Evolutionary conservation across 2,329 filamentous ascomycete species (phyloP), one percentile per base, ranked within the genome.

Genomic region (Exophiala xenobiotica): DNA sequence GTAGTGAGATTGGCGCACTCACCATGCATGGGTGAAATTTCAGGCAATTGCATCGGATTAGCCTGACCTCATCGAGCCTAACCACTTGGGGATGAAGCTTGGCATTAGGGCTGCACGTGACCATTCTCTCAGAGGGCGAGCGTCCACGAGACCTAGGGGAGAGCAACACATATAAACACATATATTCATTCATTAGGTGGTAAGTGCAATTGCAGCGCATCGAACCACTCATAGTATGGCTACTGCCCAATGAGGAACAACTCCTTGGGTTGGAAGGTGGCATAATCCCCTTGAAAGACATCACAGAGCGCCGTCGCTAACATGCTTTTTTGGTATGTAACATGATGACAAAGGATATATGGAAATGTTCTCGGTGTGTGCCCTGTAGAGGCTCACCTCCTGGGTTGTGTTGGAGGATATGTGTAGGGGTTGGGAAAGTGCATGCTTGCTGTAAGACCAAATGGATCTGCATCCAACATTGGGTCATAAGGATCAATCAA

Each of bases 371-470:
- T 35, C 27, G 12, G 22, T 46, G n/a, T 12, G 26, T 37, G 8
- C 18, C 24, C 19, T 22, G 27, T 12, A 16, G 14, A 20, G n/a
- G 6, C 24, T 56, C 49, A 60, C 41, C 57, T 51, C 39, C 58
- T 45, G 14, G 46, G 16, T 18, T 59, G 58, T 18, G 38, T 20
- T 24, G 58, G 49, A 6, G 54, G 54, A 50, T 72, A 75, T 52
- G 70, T 72, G 69, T 91, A 93, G 49, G 88, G 87, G 1, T 86
- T 88, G 8, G 90, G 90, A 64, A 96, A 96, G 60, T 92, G 88
- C 92, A 96, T 96, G 72, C 89, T 95, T 27, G 91, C 91, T 53
- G 88, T 92, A 46, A 96, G 77, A 9, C 91, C 91, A 64, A 96
- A 97, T 0, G 92, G 92, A 69, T 96, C 91, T 70, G 90, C 89